A percentile compares a stretch with the other conserved stretches of the same genome.
Conservation (phyloP, 2,329 filamentous ascomycete species). For the Claviceps sp. region DNA sequence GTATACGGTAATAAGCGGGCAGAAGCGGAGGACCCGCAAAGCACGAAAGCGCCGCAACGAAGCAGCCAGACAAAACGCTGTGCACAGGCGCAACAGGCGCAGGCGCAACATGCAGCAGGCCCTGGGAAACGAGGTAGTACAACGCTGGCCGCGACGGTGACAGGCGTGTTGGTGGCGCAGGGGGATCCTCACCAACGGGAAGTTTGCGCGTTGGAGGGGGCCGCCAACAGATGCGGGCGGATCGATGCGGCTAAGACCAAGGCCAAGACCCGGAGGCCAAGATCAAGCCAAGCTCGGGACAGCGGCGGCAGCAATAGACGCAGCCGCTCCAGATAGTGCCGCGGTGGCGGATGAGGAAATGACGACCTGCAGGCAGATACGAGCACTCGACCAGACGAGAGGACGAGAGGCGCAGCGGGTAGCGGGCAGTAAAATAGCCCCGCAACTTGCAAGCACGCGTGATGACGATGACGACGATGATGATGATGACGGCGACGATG, state of each 20-base stretch:
- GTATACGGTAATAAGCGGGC: background rate
- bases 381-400: background rate
- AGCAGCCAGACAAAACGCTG: background rate
- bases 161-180: background rate
- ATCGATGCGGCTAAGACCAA: slow-evolving; percentile 1
- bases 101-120: background rate
- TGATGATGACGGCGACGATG: background rate
- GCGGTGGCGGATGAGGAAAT: background rate
- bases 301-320: background rate
- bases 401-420: background rate
- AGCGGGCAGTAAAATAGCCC: slow-evolving; percentile 2
- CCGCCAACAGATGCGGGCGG: background rate
- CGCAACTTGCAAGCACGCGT: slow-evolving; percentile 1
- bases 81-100: background rate
- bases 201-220: background rate
- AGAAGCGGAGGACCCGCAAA: background rate
- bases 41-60: background rate
- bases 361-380: background rate
- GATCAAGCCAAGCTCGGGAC: background rate
- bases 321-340: background rate
- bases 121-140: background rate
- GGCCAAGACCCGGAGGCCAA: background rate
- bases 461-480: background rate
- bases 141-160: background rate
- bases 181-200: background rate